Percentiles rank a stretch among this genome's conserved stretches.
These are phyloP conservation scores for Dictyostelium firmibasis DNA, from an alignment of 78 protist genomes.

Conservation along the genomic window DNA sequence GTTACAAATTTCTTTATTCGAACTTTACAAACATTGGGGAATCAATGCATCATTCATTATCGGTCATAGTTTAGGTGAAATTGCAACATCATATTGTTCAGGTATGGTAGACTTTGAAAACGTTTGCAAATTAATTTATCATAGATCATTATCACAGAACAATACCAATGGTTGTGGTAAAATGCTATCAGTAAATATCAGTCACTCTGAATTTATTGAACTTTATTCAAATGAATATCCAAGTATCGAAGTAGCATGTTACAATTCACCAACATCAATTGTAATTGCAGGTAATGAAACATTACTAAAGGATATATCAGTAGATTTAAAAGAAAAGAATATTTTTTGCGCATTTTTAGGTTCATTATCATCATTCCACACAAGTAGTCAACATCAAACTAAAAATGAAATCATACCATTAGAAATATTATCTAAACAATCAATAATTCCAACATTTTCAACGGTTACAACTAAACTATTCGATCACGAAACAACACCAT, in stretches of 20 bases:
- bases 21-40: constrained; percentile 28
- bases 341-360: neutral
- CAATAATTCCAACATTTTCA: neutral
- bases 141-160: constrained; percentile 5
- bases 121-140: constrained; percentile 8
- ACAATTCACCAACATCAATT: constrained; percentile 28
- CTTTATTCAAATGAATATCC: neutral
- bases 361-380: constrained; percentile 43
- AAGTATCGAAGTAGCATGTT: constrained; percentile 38
- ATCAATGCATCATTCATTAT: constrained; percentile 23
- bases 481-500: neutral
- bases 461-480: neutral
- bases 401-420: neutral
- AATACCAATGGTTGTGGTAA: constrained; percentile 45
- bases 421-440: neutral
- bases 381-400: constrained; percentile 10
- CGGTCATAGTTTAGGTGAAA: constrained; percentile 79
- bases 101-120: neutral
- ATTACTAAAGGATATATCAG: neutral
- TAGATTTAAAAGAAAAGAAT: neutral
- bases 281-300: constrained; percentile 35
- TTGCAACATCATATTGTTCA: constrained; percentile 29
- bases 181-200: constrained; percentile 17
- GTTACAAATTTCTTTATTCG: constrained; percentile 37
- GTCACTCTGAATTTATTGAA: neutral